A percentile compares a stretch with the other conserved stretches of the same genome.
Conservation (phyloP, 2,329 filamentous ascomycete species). For the Elsinoe perseae region DNA sequence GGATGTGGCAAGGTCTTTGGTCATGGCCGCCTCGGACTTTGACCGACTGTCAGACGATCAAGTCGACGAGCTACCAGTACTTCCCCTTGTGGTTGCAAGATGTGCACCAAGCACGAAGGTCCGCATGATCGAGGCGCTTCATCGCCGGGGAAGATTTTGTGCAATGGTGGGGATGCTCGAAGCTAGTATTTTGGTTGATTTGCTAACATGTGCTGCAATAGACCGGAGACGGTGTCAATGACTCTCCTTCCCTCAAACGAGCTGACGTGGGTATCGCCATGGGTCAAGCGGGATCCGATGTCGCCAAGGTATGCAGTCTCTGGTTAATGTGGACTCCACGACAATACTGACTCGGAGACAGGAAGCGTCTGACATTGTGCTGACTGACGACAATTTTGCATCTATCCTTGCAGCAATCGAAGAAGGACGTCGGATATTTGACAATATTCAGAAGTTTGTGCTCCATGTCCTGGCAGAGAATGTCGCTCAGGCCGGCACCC, state of each 20-base stretch:
- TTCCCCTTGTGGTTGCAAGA: conserved; percentile 74
- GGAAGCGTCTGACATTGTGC: conserved; percentile 72
- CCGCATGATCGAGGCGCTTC: conserved; percentile 81
- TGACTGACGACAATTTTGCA: conserved; percentile 84
- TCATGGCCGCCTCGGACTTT: conserved; percentile 56
- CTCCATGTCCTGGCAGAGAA: conserved; percentile 73
- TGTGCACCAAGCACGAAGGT: conserved; percentile 83
- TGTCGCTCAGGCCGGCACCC: conserved; percentile 70
- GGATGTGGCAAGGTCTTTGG: conserved; percentile 55
- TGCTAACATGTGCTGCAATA: conserved; percentile 55
- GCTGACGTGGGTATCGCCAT: conserved; percentile 85
- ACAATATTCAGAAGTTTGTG: conserved; percentile 81
- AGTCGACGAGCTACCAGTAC: conserved; percentile 65
- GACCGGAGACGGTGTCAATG: conserved; percentile 88
- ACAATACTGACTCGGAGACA: not conserved
- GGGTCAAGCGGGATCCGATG: conserved; percentile 75
- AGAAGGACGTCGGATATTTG: conserved; percentile 74
- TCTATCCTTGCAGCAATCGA: conserved; percentile 75
- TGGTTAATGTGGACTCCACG: not conserved
- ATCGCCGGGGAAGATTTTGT: conserved; percentile 61
- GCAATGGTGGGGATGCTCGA: not conserved
- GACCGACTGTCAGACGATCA: conserved; percentile 64
- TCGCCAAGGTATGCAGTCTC: conserved; percentile 52
- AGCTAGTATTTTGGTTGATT: not conserved
- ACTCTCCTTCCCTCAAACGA: conserved; percentile 70